These are phyloP conservation scores for Caulochytrium protostelioides DNA, from an alignment of 371 early-diverging fungal species.

Conservation along the genomic window DNA sequence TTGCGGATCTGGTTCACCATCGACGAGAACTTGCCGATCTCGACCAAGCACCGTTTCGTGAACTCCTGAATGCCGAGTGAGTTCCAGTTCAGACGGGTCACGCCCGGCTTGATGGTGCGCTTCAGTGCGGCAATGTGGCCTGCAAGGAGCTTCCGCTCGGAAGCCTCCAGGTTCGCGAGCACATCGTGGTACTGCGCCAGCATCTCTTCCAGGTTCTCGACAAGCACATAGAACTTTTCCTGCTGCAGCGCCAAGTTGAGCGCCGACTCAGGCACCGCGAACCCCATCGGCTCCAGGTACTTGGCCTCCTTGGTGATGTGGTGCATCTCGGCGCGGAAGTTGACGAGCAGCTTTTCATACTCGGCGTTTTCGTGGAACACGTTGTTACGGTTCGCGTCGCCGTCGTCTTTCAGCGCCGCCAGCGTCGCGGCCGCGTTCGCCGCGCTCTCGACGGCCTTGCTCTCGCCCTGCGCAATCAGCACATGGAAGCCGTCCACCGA, in stretches of 20 bases:
- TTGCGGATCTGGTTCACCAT: slow-evolving; percentile 33
- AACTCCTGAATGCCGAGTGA: slow-evolving; percentile 35
- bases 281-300: slow-evolving; percentile 31
- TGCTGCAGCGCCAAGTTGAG: slow-evolving; percentile 37
- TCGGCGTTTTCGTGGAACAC: no score
- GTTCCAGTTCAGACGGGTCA: slow-evolving; percentile 36
- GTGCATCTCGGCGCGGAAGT: slow-evolving; percentile 26
- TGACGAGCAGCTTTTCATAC: slow-evolving; percentile 17
- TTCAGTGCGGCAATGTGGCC: slow-evolving; percentile 24
- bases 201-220: slow-evolving; percentile 26
- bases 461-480: background rate
- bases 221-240: slow-evolving; percentile 27
- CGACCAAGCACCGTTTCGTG: slow-evolving; percentile 19
- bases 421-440: background rate
- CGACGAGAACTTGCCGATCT: slow-evolving; percentile 32
- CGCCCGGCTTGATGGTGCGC: slow-evolving; percentile 33
- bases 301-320: slow-evolving; percentile 37
- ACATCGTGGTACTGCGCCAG: slow-evolving; percentile 18
- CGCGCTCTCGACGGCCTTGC: background rate
- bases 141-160: slow-evolving; percentile 23
- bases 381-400: no score
- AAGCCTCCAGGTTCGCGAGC: slow-evolving; percentile 20
- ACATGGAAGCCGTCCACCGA: no score
- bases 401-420: no score
- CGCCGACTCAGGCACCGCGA: slow-evolving; percentile 27